A percentile compares a stretch with the other conserved stretches of the same genome.
Evolutionary conservation across 495 filamentous ascomycete species (phyloP).

Genomic region (Xylaria castorea): DNA sequence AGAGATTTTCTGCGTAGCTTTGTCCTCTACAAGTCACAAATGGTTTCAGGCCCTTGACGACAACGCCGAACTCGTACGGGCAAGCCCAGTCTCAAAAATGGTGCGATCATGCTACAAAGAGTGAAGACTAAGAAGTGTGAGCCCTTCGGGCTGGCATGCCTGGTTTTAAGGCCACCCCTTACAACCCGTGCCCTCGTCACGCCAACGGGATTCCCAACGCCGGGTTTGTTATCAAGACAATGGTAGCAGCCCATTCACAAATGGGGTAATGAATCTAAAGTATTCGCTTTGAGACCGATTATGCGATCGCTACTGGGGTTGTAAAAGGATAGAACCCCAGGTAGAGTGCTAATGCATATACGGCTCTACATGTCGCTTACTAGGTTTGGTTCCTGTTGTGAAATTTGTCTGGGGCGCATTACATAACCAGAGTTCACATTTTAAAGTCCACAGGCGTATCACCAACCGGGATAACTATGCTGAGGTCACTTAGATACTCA

Average conservation of each 20-base stretch:
- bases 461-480: neutral
- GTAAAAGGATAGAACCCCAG: conserved; percentile 5
- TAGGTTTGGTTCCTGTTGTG: conserved; percentile 38
- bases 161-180: too few relatives aligned
- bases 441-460: neutral
- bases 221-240: conserved; percentile 25
- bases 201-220: neutral
- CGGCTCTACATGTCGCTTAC: conserved; percentile 50
- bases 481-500: neutral
- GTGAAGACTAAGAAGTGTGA: too few relatives aligned
- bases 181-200: neutral
- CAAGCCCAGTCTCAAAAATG: too few relatives aligned
- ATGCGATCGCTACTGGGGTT: conserved; percentile 19
- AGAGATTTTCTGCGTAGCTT: too few relatives aligned
- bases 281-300: conserved; percentile 20
- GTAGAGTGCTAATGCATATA: conserved; percentile 42
- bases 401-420: conserved; percentile 43
- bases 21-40: too few relatives aligned
- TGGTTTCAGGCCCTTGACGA: too few relatives aligned
- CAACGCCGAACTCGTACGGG: too few relatives aligned
- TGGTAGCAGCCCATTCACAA: conserved; percentile 40
- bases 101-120: too few relatives aligned
- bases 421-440: neutral
- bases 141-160: too few relatives aligned
- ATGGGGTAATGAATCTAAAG: conserved; percentile 32